A percentile compares a stretch with the other conserved stretches of the same genome.
Evolutionary conservation across 768 basidiomycete species (phyloP).

Genomic region (Calocera cornea): DNA sequence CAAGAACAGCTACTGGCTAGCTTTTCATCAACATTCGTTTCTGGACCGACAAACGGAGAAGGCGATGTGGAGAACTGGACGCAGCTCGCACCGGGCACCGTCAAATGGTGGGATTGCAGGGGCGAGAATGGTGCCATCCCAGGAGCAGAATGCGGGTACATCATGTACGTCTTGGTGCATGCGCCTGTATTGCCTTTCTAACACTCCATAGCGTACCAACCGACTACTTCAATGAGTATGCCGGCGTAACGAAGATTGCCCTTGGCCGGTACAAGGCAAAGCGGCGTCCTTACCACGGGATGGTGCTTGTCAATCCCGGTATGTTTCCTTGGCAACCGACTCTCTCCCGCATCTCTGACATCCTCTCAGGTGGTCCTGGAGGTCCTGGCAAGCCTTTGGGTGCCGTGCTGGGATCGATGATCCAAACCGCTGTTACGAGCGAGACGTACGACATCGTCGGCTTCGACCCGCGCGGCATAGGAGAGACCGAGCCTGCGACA

Average conservation of each 20-base stretch:
- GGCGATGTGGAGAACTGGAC: background rate
- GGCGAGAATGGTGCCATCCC: background rate
- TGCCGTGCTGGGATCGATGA: background rate
- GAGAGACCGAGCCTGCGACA: background rate
- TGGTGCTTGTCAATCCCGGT: slow-evolving; percentile 5
- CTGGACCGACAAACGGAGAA: background rate
- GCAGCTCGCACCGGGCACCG: background rate
- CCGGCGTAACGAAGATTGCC: background rate
- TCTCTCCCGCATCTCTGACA: background rate
- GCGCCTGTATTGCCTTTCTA: background rate
- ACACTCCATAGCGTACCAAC: background rate
- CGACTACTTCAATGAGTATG: background rate
- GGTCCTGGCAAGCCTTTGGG: background rate
- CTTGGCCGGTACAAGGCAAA: background rate
- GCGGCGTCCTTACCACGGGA: background rate
- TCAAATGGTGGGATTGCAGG: background rate
- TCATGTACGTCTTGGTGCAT: background rate
- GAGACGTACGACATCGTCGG: slow-evolving; percentile 14
- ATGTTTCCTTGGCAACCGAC: background rate
- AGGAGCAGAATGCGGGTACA: background rate
- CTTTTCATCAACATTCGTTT: background rate
- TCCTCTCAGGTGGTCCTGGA: background rate
- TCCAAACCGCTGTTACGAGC: slow-evolving; percentile 4
- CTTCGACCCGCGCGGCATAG: slow-evolving; percentile 14
- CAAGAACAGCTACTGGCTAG: background rate